phyloP scores from a whole-genome alignment of 75 land plant genomes.

The Selaginella moellendorffii region DNA sequence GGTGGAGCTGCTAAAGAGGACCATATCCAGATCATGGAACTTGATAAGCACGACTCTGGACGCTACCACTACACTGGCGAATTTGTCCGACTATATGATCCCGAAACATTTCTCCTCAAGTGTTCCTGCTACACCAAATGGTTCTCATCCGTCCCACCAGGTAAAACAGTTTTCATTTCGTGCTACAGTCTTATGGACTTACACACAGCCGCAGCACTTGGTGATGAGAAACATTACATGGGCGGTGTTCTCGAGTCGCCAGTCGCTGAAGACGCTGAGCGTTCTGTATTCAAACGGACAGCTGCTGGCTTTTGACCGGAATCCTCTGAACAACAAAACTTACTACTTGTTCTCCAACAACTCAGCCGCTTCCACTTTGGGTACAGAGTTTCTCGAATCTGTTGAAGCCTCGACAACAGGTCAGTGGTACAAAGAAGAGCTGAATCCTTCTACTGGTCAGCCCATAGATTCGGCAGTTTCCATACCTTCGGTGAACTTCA shows the following conservation, averaged over 20 bases:
- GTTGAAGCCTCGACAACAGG: background rate
- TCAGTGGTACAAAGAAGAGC: slow-evolving; percentile 7
- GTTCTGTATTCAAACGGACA: slow-evolving; percentile 51
- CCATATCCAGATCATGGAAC: slow-evolving; percentile 58
- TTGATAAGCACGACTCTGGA: slow-evolving; percentile 57
- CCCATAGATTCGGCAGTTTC: slow-evolving; percentile 18
- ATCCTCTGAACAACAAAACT: slow-evolving; percentile 36
- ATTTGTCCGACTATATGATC: slow-evolving; percentile 51
- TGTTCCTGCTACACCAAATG: slow-evolving; percentile 24
- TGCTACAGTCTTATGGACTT: too few relatives aligned
- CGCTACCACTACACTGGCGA: slow-evolving; percentile 49
- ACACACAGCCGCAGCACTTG: slow-evolving; percentile 41
- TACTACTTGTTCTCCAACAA: slow-evolving; percentile 42
- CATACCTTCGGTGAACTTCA: slow-evolving; percentile 42
- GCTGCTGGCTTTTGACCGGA: slow-evolving; percentile 61
- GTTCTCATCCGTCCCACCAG: slow-evolving; percentile 19
- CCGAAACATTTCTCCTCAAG: slow-evolving; percentile 24
- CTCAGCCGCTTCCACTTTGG: background rate
- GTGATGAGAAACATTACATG: slow-evolving; percentile 60
- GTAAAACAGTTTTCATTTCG: too few relatives aligned
- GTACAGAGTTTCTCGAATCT: background rate
- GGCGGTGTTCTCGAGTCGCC: slow-evolving; percentile 57
- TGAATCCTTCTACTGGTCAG: slow-evolving; percentile 41
- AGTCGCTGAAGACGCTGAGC: slow-evolving; percentile 62
- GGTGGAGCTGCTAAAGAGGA: slow-evolving; percentile 57